phyloP scores from a whole-genome alignment of 2,329 filamentous ascomycete species.

The Pseudogymnoascus sp. region DNA sequence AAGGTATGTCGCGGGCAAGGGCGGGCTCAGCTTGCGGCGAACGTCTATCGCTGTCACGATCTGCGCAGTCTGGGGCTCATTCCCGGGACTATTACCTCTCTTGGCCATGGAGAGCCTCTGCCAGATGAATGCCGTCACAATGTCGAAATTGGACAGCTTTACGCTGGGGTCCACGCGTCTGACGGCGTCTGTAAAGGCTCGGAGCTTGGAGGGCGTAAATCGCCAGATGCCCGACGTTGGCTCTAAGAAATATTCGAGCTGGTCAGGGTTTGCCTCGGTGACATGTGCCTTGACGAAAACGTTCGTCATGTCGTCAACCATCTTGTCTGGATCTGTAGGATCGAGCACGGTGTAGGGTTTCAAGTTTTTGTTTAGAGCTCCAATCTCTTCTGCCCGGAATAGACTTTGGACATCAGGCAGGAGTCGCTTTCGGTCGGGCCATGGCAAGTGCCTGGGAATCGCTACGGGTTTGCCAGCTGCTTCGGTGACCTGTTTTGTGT shows the following conservation, averaged over 20 bases:
- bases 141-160: not conserved
- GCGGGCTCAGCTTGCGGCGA: not conserved
- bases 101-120: not conserved
- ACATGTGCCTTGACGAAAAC: conserved; percentile 2
- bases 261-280: not conserved
- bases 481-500: conserved; percentile 2
- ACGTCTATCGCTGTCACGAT: not conserved
- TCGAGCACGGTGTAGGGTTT: not conserved
- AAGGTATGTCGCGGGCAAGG: not conserved
- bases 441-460: not conserved
- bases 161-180: not conserved
- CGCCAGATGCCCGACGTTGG: not conserved
- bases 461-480: not conserved
- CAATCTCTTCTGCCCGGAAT: not conserved
- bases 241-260: conserved; percentile 1
- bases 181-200: not conserved
- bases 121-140: conserved; percentile 3
- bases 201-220: not conserved
- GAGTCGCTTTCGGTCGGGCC: not conserved
- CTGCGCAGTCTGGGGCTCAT: not conserved
- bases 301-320: not conserved
- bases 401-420: not conserved
- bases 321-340: conserved; percentile 1
- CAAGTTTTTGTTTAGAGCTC: not conserved
- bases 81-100: not conserved